Base-by-base conservation (phyloP, 495 filamentous ascomycete genomes). In the Hypomontagnella submonticulosa region DNA sequence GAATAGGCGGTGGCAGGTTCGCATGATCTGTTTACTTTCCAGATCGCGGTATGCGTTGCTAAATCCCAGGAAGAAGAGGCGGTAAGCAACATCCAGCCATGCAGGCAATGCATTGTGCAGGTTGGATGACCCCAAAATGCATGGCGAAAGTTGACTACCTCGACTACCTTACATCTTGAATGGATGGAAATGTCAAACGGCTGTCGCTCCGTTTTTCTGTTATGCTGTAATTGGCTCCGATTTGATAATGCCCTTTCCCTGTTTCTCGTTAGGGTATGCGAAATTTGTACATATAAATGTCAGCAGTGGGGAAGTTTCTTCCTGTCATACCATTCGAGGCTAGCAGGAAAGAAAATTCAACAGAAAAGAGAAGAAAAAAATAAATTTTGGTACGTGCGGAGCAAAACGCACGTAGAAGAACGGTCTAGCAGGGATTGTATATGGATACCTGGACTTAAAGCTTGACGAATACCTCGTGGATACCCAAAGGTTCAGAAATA, bases 71-170 rank as follows among this genome's bases (percentile, higher is more conserved):
- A 49, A 41, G 59, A 73, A 73, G 57, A 73, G 65, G 71, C 71
- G 71, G 71, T 73, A 73, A 73, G 68, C 47, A 71, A 13, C 41
- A 61, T 52, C n/a, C 53, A 68, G 16, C 57, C 34, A 33, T 68
- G 65, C 48, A 63, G 59, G 67, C 60, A 63, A 73, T 60, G 70
- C 70, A 70, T 72, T 66, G 60, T 70, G 70, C 70, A 70, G 66
- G 40, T 63, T 59, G 49, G 48, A 49, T 20, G 51, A 66, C 67
- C 60, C 57, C 44, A 67, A 63, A 57, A 47, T 41, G 57, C 23
- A 27, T 27, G 23, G 23, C 46, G 33, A 52, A 66, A 66, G 55
- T 51, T 57, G 52, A 42, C 32, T 65, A 42, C 42, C 40, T 15
- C 4, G 15, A 13, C 40, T 16, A 27, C 34, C 16, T 52, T 40